These are phyloP conservation scores for Aspergillus latus DNA, from an alignment of 2,329 filamentous ascomycete genomes.

Conservation along the genomic window DNA sequence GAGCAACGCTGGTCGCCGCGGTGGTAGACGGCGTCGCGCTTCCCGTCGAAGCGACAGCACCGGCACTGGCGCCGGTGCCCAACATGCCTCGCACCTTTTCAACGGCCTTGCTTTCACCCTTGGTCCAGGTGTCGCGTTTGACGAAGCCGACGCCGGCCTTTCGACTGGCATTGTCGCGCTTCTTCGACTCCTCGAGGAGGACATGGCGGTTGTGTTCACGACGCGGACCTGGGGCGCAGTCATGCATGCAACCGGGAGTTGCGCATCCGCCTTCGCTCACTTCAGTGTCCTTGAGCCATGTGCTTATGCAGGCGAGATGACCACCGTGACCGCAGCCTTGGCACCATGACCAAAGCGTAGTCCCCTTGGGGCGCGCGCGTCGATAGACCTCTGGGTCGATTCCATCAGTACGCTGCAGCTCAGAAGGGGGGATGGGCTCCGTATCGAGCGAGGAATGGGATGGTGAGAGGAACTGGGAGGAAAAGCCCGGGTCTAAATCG, in stretches of 20 bases:
- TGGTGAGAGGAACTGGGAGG: slow-evolving; percentile 47
- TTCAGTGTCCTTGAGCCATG: slow-evolving; percentile 54
- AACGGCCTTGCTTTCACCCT: slow-evolving; percentile 47
- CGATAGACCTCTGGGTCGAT: slow-evolving; percentile 23
- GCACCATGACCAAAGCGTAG: slow-evolving; percentile 57
- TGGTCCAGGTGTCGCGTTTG: slow-evolving; percentile 47
- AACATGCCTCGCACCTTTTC: slow-evolving; percentile 48
- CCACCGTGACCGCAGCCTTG: slow-evolving; percentile 61
- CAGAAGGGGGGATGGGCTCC: slow-evolving; percentile 29
- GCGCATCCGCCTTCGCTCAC: slow-evolving; percentile 58
- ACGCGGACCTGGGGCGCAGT: slow-evolving; percentile 55
- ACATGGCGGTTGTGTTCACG: slow-evolving; percentile 41
- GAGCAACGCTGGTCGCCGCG: slow-evolving; percentile 22
- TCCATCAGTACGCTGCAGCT: slow-evolving; percentile 28
- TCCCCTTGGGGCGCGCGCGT: slow-evolving; percentile 32
- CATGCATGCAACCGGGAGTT: slow-evolving; percentile 59
- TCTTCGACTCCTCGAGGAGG: slow-evolving; percentile 34
- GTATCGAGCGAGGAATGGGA: slow-evolving; percentile 44
- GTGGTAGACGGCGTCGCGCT: slow-evolving; percentile 24
- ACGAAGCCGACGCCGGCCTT: slow-evolving; percentile 38
- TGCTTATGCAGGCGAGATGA: slow-evolving; percentile 57
- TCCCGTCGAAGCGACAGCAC: slow-evolving; percentile 19
- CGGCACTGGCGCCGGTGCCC: slow-evolving; percentile 31
- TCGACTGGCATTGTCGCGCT: slow-evolving; percentile 33
- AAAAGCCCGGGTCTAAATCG: slow-evolving; percentile 21